A percentile compares a stretch with the other conserved stretches of the same genome.
Evolutionary conservation across 805 yeast species (phyloP).

Genomic region (Osmozyma mogii): DNA sequence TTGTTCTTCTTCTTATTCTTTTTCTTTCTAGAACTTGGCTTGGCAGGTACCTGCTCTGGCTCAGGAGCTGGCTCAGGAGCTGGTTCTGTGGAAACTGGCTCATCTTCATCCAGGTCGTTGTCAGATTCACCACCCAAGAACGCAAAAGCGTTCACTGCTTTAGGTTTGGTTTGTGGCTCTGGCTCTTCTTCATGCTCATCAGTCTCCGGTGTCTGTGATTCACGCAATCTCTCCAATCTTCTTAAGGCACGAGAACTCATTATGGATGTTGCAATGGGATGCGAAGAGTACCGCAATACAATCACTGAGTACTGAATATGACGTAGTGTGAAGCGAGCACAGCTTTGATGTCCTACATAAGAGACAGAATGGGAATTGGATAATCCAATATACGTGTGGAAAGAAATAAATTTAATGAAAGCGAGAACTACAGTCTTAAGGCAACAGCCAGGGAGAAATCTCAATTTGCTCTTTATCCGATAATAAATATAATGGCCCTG

Average conservation of each 20-base stretch:
- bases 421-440: neutral
- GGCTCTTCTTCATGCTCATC: conserved; percentile 12
- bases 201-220: conserved; percentile 8
- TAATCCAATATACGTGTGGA: neutral
- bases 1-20: conserved; percentile 8
- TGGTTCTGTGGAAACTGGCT: conserved; percentile 8
- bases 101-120: conserved; percentile 14
- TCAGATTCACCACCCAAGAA: conserved; percentile 28
- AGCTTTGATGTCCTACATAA: neutral
- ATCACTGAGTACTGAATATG: neutral
- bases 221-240: conserved; percentile 15
- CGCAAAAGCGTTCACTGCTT: conserved; percentile 38
- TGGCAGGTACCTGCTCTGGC: conserved; percentile 9
- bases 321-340: neutral
- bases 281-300: neutral
- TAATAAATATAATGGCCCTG: no score
- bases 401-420: neutral
- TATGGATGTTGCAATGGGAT: neutral
- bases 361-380: neutral
- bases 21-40: conserved; percentile 12
- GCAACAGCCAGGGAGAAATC: neutral
- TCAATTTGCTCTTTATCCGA: no score
- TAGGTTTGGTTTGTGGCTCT: conserved; percentile 4
- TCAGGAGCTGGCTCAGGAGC: conserved; percentile 1
- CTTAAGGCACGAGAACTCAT: conserved; percentile 23